A percentile compares a stretch with the other conserved stretches of the same genome.
These are phyloP conservation scores for Candida vartiovaarae DNA, from an alignment of 805 yeast genomes.

Conservation along the genomic window DNA sequence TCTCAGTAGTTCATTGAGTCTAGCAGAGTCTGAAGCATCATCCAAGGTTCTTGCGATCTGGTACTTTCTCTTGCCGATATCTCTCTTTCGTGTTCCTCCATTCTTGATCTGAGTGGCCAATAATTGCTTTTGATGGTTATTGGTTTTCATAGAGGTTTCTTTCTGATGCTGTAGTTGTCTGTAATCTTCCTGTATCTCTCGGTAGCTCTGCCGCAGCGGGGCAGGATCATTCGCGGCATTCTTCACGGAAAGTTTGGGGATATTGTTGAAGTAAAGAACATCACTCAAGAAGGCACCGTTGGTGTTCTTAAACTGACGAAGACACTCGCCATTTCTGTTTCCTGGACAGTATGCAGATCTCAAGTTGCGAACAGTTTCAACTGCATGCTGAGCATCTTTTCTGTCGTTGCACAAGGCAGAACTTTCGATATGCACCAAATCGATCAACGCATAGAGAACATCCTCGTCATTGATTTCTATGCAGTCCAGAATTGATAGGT, in stretches of 20 bases:
- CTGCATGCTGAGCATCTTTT: slow-evolving; percentile 40
- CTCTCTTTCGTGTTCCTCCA: background rate
- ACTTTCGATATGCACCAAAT: slow-evolving; percentile 51
- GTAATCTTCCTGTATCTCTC: background rate
- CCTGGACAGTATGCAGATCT: background rate
- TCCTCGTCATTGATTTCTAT: slow-evolving; percentile 48
- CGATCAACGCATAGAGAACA: slow-evolving; percentile 58
- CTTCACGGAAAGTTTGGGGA: slow-evolving; percentile 10
- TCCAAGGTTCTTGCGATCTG: slow-evolving; percentile 32
- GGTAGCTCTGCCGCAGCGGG: slow-evolving; percentile 3
- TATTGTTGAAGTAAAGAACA: slow-evolving; percentile 39
- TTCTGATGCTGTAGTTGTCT: slow-evolving; percentile 8
- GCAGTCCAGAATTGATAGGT: slow-evolving; percentile 51
- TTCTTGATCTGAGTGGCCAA: slow-evolving; percentile 1
- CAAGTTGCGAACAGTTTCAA: slow-evolving; percentile 25
- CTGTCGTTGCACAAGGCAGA: slow-evolving; percentile 46
- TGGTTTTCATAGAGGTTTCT: slow-evolving; percentile 5
- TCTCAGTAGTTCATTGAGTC: slow-evolving; percentile 25
- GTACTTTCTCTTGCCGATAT: slow-evolving; percentile 22
- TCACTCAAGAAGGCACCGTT: slow-evolving; percentile 43
- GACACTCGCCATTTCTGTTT: background rate
- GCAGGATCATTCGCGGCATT: slow-evolving; percentile 16
- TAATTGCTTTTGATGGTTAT: slow-evolving; percentile 13
- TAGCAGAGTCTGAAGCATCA: slow-evolving; percentile 39
- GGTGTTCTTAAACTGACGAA: slow-evolving; percentile 16